These are phyloP conservation scores for Hypoxylon fuscum DNA, from an alignment of 495 filamentous ascomycete genomes.

Conservation along the genomic window DNA sequence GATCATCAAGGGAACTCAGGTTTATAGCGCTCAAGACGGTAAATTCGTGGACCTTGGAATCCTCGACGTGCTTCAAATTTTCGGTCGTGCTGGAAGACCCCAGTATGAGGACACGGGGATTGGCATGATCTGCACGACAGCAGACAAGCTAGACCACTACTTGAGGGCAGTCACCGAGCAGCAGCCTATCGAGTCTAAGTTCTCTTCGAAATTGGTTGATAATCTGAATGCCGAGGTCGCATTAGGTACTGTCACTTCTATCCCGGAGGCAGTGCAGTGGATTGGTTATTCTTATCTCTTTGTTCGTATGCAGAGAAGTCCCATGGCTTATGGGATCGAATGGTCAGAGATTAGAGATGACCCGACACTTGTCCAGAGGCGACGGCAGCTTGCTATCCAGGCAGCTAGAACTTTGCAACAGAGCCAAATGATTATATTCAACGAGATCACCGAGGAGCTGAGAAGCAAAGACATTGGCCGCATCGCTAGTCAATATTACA, in stretches of 20 bases:
- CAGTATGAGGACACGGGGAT: conserved; percentile 97
- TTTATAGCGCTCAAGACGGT: conserved; percentile 95
- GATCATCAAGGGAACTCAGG: conserved; percentile 95
- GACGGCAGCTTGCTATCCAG: conserved; percentile 83
- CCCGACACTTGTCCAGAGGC: conserved; percentile 80
- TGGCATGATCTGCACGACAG: conserved; percentile 94
- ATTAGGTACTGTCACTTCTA: conserved; percentile 92
- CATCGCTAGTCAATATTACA: conserved; percentile 97
- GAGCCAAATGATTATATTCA: conserved; percentile 99
- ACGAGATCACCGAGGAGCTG: conserved; percentile 89
- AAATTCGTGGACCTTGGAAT: conserved; percentile 98
- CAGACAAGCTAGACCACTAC: conserved; percentile 93
- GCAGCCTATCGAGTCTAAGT: conserved; percentile 93
- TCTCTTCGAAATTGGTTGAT: conserved; percentile 90
- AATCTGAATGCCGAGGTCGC: conserved; percentile 97
- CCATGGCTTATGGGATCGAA: conserved; percentile 93
- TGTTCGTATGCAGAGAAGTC: conserved; percentile 93
- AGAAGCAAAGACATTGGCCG: conserved; percentile 92
- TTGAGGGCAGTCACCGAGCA: conserved; percentile 92
- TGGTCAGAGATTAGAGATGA: conserved; percentile 91
- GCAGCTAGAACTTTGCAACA: conserved; percentile 85
- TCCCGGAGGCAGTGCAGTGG: conserved; percentile 95
- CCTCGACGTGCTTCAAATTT: conserved; percentile 97
- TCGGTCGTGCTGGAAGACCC: conserved; percentile 95
- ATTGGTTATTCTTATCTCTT: conserved; percentile 97